These are phyloP conservation scores for Stropharia rugosoannulata DNA, from an alignment of 768 basidiomycete species.

Conservation along the genomic window DNA sequence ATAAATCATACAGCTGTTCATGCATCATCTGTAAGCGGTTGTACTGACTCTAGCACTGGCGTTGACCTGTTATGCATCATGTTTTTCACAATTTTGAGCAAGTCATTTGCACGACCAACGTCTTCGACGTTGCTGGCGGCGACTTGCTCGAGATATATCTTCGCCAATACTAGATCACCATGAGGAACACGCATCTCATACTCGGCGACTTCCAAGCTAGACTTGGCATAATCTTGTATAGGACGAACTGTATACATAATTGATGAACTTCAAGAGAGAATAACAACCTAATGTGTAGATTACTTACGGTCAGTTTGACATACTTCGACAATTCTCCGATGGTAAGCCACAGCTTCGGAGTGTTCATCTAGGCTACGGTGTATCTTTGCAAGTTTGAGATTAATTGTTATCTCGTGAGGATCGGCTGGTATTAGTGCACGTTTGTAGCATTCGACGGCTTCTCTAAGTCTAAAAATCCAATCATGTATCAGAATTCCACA, in stretches of 20 bases:
- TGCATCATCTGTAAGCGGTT: not conserved
- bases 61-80: constrained; percentile 27
- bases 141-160: constrained; percentile 70
- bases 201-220: constrained; percentile 82
- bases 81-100: constrained; percentile 58
- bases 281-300: constrained; percentile 14
- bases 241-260: constrained; percentile 51
- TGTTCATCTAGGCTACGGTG: constrained; percentile 66
- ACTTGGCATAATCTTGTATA: constrained; percentile 78
- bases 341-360: constrained; percentile 72
- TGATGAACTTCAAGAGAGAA: constrained; percentile 18
- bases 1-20: constrained; percentile 1
- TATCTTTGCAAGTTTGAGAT: constrained; percentile 72
- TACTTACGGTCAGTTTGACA: constrained; percentile 60
- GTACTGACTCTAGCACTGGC: not conserved
- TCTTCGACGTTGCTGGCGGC: constrained; percentile 82
- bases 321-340: constrained; percentile 77
- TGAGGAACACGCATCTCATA: constrained; percentile 64
- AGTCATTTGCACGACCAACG: constrained; percentile 68
- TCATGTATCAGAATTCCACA: not conserved
- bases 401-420: constrained; percentile 70
- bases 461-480: constrained; percentile 56
- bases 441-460: constrained; percentile 90
- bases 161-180: constrained; percentile 69
- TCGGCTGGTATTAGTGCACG: constrained; percentile 85